A percentile compares a stretch with the other conserved stretches of the same genome.
Conservation (phyloP, 495 filamentous ascomycete genomes). For the Sphaerosporella brunnea region DNA sequence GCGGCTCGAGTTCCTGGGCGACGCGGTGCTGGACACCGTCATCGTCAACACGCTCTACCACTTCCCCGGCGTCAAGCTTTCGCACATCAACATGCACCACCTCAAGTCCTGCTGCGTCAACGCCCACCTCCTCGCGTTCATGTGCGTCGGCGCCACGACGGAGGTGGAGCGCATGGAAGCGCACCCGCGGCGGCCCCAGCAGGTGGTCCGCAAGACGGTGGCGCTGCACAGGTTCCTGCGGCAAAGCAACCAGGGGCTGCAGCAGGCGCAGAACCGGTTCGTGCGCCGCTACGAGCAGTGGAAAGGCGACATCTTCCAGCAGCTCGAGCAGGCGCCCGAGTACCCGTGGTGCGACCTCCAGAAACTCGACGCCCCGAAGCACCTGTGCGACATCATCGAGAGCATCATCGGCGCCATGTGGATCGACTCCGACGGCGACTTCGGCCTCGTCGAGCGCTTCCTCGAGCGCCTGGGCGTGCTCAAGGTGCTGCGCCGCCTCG, state of each 20-base stretch:
- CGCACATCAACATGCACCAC: slow-evolving; percentile 51
- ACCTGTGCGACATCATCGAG: slow-evolving; percentile 77
- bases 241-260: slow-evolving; percentile 33
- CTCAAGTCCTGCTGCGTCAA: slow-evolving; percentile 66
- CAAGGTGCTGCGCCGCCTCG: slow-evolving; percentile 40
- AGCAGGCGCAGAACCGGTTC: slow-evolving; percentile 29
- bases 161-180: slow-evolving; percentile 12
- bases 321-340: slow-evolving; percentile 30
- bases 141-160: slow-evolving; percentile 38
- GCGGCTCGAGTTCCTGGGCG: slow-evolving; percentile 79
- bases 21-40: slow-evolving; percentile 67
- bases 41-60: slow-evolving; percentile 40
- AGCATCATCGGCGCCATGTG: slow-evolving; percentile 67
- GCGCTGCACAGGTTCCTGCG: slow-evolving; percentile 57
- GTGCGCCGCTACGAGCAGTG: slow-evolving; percentile 34
- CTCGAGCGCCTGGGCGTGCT: slow-evolving; percentile 48
- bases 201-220: slow-evolving; percentile 20
- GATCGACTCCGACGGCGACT: slow-evolving; percentile 50
- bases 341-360: slow-evolving; percentile 66
- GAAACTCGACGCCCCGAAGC: slow-evolving; percentile 47
- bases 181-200: slow-evolving; percentile 5
- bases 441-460: slow-evolving; percentile 39
- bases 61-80: slow-evolving; percentile 30
- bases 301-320: slow-evolving; percentile 33
- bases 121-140: slow-evolving; percentile 70